A percentile compares a stretch with the other conserved stretches of the same genome.
phyloP scores from a whole-genome alignment of 352 stramenopile genomes.

The Peronospora belbahrii region DNA sequence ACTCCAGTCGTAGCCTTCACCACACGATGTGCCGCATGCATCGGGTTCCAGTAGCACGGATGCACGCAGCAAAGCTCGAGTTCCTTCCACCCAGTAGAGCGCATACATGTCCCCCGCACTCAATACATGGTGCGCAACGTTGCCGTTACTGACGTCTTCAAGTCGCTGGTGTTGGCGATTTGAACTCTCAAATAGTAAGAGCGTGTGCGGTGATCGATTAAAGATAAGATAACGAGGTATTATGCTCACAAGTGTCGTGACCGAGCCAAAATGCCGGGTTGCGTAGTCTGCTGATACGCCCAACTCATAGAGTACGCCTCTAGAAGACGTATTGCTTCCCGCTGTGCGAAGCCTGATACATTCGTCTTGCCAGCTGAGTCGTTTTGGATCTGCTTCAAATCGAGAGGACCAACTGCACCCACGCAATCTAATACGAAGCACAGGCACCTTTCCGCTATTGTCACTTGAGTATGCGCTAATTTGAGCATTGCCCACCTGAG shows the following conservation, averaged over 20 bases:
- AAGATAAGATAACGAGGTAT: conserved; percentile 75
- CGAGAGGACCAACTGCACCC: conserved; percentile 59
- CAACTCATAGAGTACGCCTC: conserved; percentile 67
- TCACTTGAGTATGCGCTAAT: conserved; percentile 60
- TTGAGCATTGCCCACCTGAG: conserved; percentile 66
- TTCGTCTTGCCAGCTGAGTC: conserved; percentile 82
- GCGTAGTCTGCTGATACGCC: conserved; percentile 75
- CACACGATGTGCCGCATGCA: conserved; percentile 12
- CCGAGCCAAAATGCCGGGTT: conserved; percentile 71
- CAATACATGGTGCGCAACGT: conserved; percentile 67
- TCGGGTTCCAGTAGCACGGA: conserved; percentile 46
- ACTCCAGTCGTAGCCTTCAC: conserved; percentile 61
- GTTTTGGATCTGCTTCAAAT: conserved; percentile 60
- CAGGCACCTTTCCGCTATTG: conserved; percentile 29
- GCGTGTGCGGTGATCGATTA: conserved; percentile 56
- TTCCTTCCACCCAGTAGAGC: conserved; percentile 64
- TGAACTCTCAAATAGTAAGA: conserved; percentile 51
- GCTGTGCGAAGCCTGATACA: conserved; percentile 49
- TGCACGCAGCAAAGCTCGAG: conserved; percentile 39
- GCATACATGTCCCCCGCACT: conserved; percentile 63
- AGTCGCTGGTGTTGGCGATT: conserved; percentile 20
- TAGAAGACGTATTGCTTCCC: conserved; percentile 14
- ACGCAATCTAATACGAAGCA: conserved; percentile 49
- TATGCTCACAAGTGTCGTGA: conserved; percentile 79
- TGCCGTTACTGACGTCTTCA: conserved; percentile 24